phyloP scores from a whole-genome alignment of 345 rosid species.

The Aegle marmelos region DNA sequence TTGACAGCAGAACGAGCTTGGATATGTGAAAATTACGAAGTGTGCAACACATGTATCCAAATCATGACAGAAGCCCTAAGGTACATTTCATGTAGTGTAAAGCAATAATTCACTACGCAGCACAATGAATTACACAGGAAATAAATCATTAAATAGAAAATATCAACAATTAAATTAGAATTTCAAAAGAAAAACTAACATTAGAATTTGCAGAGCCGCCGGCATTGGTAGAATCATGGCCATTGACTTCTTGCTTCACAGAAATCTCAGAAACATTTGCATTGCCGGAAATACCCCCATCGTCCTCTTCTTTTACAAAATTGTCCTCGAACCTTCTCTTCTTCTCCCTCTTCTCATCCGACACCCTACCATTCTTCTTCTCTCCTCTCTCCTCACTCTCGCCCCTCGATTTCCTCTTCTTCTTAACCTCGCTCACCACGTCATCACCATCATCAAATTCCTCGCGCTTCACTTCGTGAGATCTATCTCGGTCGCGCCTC shows the following conservation, averaged over 20 bases:
- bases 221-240: conserved; percentile 15
- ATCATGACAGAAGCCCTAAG: no score
- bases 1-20: not conserved
- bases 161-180: not conserved
- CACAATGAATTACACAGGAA: no score
- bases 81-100: no score
- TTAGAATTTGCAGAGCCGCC: conserved; percentile 33
- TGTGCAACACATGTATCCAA: no score
- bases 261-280: conserved; percentile 19
- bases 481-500: conserved; percentile 25
- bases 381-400: conserved; percentile 38
- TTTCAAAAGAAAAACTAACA: conserved; percentile 38
- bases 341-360: conserved; percentile 37
- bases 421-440: conserved; percentile 38
- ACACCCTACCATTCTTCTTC: conserved; percentile 45
- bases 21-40: not conserved
- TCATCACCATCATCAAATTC: conserved; percentile 25
- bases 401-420: conserved; percentile 36
- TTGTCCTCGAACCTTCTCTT: conserved; percentile 58
- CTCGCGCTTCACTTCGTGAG: conserved; percentile 32
- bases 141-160: no score
- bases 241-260: conserved; percentile 34
- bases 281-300: conserved; percentile 5
- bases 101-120: no score
- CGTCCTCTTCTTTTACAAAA: conserved; percentile 21